These are phyloP conservation scores for Fomitopsis schrenkii DNA, from an alignment of 1,284 basidiomycete species.

Conservation along the genomic window DNA sequence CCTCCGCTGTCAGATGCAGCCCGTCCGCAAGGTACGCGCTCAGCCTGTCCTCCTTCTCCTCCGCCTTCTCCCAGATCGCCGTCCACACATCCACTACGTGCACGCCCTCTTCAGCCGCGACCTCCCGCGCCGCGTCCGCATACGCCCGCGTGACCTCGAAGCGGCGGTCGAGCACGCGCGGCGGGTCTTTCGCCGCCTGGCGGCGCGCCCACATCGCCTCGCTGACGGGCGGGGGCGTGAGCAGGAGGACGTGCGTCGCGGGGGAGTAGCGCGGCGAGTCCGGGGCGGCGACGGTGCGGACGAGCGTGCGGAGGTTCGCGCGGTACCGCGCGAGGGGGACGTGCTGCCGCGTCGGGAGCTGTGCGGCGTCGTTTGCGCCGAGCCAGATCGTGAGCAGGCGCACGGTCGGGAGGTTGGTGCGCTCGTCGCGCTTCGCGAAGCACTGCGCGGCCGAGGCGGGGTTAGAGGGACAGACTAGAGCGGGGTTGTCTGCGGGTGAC, in stretches of 20 bases:
- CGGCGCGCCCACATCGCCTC: constrained; percentile 50
- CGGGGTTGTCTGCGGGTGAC: background rate
- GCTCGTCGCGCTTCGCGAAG: constrained; percentile 49
- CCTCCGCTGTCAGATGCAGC: constrained; percentile 68
- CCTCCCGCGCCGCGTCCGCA: constrained; percentile 61
- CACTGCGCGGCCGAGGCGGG: constrained; percentile 32
- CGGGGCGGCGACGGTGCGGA: constrained; percentile 58
- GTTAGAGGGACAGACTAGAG: background rate
- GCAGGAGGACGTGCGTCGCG: constrained; percentile 69
- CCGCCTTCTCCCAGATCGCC: constrained; percentile 60
- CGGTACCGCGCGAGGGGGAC: constrained; percentile 70
- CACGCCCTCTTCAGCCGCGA: constrained; percentile 51
- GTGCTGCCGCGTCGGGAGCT: constrained; percentile 48
- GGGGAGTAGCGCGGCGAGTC: constrained; percentile 68
- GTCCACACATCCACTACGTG: constrained; percentile 71
- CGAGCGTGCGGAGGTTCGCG: constrained; percentile 59
- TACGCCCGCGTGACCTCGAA: constrained; percentile 63
- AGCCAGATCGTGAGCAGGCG: constrained; percentile 83
- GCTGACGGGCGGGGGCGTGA: constrained; percentile 84
- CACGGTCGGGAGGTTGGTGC: constrained; percentile 50
- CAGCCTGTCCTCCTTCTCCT: constrained; percentile 47
- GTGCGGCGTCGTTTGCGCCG: constrained; percentile 71
- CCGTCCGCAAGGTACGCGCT: constrained; percentile 62
- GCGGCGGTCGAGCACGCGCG: constrained; percentile 47
- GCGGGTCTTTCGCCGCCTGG: constrained; percentile 41